Base-by-base conservation (phyloP, 1,139 yeast species). In the Nakaseomyces bracarensis region DNA sequence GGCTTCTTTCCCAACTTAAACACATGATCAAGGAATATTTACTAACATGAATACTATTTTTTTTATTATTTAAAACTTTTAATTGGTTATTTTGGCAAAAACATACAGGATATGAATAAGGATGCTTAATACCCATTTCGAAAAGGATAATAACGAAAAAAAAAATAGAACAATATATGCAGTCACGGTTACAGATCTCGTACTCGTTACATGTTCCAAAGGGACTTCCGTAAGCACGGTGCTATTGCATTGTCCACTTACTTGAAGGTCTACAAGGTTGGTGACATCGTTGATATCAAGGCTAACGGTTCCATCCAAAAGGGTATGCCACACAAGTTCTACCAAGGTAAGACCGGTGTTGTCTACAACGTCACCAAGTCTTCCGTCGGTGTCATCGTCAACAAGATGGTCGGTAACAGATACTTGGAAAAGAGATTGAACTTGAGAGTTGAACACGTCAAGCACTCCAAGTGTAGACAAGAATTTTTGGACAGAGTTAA, bases 281-380 rank as follows among this genome's bases (percentile, higher is more conserved):
- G 98, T 68, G 98, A 91, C 74, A 89, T 91, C 66, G 98, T 91
- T 68, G 98, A 91, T 75, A 89, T 91, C 78, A 89, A 86, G 77
- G 98, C 95, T 73, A 91, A 91, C 72, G 96, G 96, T 79, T 79
- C 98, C 62, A 79, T 89, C 77, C 97, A 91, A 74, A 87, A 89
- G 82, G 97, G 98, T 84, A 87, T 91, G 96, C 98, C 98, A 71
- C 96, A 86, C 87, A 91, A 91, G 79, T 89, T 79, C 83, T 91
- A 91, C 96, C 96, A 89, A 79, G 98, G 98, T 75, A 91, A 87
- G 83, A 91, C 98, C 60, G 98, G 98, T 82, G 86, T 89, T 62
- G 82, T 91, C 58, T 91, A 80, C 94, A 91, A 91, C 81, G 93
- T 91, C 61, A 91, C 98, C 82, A 91, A 85, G 80, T 75, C 95